phyloP scores from a whole-genome alignment of 2,329 filamentous ascomycete species.

The Paecilomyces dactylethromorphus region DNA sequence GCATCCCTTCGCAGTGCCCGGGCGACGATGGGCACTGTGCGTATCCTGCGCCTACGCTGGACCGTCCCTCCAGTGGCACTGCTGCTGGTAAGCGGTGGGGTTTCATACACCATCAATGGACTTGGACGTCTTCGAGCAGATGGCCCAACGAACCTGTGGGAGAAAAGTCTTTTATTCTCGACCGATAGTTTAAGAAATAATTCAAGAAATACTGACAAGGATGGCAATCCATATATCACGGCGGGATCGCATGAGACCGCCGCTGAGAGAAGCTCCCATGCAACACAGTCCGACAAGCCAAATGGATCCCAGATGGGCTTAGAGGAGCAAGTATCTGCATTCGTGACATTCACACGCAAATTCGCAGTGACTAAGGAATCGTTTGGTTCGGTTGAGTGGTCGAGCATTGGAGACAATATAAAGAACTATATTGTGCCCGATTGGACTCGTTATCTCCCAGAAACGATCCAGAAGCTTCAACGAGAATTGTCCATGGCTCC shows the following conservation, averaged over 20 bases:
- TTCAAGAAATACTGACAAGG: slow-evolving; percentile 7
- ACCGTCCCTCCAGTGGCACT: slow-evolving; percentile 28
- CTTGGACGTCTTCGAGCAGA: slow-evolving; percentile 15
- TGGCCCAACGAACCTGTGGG: slow-evolving; percentile 11
- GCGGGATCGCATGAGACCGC: background rate
- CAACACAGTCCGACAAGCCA: background rate
- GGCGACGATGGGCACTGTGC: slow-evolving; percentile 28
- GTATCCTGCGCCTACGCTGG: slow-evolving; percentile 26
- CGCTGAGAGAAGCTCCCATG: background rate
- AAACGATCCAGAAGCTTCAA: slow-evolving; percentile 74
- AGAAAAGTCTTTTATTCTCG: slow-evolving; percentile 19
- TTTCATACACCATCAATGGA: slow-evolving; percentile 18
- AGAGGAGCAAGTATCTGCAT: slow-evolving; percentile 26
- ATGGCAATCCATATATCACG: background rate
- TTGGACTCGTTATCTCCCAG: slow-evolving; percentile 73
- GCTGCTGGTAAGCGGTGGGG: slow-evolving; percentile 17
- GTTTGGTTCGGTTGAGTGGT: slow-evolving; percentile 35
- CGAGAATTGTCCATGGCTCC: slow-evolving; percentile 80
- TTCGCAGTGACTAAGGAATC: slow-evolving; percentile 35
- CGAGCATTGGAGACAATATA: slow-evolving; percentile 47
- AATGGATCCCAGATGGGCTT: slow-evolving; percentile 8
- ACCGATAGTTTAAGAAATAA: slow-evolving; percentile 10
- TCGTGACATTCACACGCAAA: slow-evolving; percentile 46
- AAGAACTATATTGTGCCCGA: slow-evolving; percentile 70
- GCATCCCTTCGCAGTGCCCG: slow-evolving; percentile 14